Conservation (phyloP, 768 basidiomycete genomes). For the Suillus spraguei region DNA sequence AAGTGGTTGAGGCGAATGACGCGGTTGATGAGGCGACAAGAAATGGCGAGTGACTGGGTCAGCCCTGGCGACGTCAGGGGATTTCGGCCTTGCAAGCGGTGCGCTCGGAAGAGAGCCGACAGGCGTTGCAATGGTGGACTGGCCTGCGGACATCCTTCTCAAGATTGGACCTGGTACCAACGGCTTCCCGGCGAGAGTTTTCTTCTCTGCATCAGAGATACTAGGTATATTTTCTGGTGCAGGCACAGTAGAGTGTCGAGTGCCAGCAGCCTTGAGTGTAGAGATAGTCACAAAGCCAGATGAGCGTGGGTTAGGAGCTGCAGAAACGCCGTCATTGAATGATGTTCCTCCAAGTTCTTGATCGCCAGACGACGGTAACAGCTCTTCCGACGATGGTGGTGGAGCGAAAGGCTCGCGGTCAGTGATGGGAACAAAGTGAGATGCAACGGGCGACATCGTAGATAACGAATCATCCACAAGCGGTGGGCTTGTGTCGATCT, state of each 20-base stretch:
- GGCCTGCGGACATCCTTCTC: constrained; percentile 6
- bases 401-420: constrained; percentile 27
- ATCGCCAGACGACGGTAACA: constrained; percentile 25
- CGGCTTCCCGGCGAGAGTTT: background rate
- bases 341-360: constrained; percentile 9
- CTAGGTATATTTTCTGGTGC: background rate
- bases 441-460: constrained; percentile 34
- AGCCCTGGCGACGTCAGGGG: too few species aligned
- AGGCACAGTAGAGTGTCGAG: constrained; percentile 8
- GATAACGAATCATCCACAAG: constrained; percentile 40
- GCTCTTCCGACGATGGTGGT: constrained; percentile 8
- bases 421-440: constrained; percentile 30
- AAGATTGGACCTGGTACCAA: constrained; percentile 4
- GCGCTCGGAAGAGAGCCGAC: background rate
- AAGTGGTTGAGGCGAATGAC: constrained; percentile 34
- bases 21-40: constrained; percentile 32
- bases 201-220: background rate
- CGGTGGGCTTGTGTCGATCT: constrained; percentile 58
- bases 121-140: background rate
- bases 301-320: constrained; percentile 68
- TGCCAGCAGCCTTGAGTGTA: constrained; percentile 42
- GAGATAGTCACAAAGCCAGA: constrained; percentile 75
- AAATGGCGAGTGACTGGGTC: background rate
- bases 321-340: constrained; percentile 28
- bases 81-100: background rate